Evolutionary conservation across 352 stramenopile species (phyloP).

Genomic region (Phytophthora nicotianae): DNA sequence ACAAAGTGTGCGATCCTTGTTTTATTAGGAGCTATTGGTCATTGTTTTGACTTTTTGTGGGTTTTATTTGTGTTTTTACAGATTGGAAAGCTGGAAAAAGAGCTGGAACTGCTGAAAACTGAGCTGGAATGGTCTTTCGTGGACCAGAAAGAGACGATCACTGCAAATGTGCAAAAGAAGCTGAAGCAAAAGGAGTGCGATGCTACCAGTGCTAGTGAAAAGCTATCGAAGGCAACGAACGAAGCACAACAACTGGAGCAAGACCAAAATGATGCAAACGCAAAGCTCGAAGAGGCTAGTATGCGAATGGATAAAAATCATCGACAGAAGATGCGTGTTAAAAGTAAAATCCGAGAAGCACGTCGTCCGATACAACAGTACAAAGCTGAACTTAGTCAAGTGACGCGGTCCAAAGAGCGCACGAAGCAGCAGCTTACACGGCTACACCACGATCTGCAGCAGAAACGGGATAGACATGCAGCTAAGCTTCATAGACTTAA

Average conservation of each 20-base stretch:
- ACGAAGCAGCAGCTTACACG: conserved; percentile 56
- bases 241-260: conserved; percentile 53
- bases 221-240: conserved; percentile 55
- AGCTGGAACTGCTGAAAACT: conserved; percentile 79
- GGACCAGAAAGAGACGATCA: conserved; percentile 60
- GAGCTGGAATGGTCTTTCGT: conserved; percentile 87
- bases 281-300: conserved; percentile 62
- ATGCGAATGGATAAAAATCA: conserved; percentile 44
- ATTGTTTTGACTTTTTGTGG: background rate
- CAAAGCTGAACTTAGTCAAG: conserved; percentile 70
- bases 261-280: conserved; percentile 73
- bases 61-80: conserved; percentile 22
- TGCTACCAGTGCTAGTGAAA: conserved; percentile 38
- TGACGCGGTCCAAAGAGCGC: conserved; percentile 56
- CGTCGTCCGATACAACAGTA: conserved; percentile 66
- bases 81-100: conserved; percentile 76
- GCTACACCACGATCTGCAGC: conserved; percentile 55
- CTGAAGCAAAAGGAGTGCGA: conserved; percentile 60
- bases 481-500: conserved; percentile 59
- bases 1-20: conserved; percentile 53
- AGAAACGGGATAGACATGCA: conserved; percentile 61
- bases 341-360: conserved; percentile 68
- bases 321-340: conserved; percentile 52
- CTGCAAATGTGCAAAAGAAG: conserved; percentile 57
- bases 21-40: background rate